Evolutionary conservation across 768 basidiomycete genomes (phyloP).

Genomic region (Pisolithus orientalis): DNA sequence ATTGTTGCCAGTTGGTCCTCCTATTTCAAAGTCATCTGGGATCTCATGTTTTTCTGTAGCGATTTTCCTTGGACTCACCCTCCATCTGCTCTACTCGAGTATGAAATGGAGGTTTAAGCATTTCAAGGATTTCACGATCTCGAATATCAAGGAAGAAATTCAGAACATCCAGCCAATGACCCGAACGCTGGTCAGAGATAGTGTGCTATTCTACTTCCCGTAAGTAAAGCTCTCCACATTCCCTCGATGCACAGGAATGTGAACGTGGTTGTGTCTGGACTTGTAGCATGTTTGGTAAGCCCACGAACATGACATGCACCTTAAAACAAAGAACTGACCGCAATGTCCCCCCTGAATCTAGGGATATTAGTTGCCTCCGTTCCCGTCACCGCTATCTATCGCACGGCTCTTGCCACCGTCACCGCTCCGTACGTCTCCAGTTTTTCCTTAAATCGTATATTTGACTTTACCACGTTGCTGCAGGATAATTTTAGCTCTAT

Average conservation of each 20-base stretch:
- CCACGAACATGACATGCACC: no score
- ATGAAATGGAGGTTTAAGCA: background rate
- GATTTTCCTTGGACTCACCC: background rate
- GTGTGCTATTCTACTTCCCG: background rate
- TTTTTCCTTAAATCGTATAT: background rate
- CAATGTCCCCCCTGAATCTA: background rate
- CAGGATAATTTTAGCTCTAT: no score
- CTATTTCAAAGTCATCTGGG: background rate
- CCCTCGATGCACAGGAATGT: background rate
- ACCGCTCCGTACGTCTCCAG: background rate
- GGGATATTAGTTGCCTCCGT: background rate
- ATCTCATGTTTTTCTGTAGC: background rate
- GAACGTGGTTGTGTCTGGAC: background rate
- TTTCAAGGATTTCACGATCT: background rate
- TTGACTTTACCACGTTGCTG: no score
- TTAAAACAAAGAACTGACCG: background rate
- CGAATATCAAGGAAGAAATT: background rate
- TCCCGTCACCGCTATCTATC: background rate
- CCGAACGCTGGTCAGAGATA: background rate
- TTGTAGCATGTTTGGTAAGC: no score
- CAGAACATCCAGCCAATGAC: background rate
- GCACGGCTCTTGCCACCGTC: background rate
- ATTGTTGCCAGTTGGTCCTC: slow-evolving; percentile 12
- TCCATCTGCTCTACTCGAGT: background rate
- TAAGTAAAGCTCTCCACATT: background rate